Percentiles rank a stretch among this genome's conserved stretches.
phyloP scores from a whole-genome alignment of 352 stramenopile species.

The Elongisporangium prolatum region DNA sequence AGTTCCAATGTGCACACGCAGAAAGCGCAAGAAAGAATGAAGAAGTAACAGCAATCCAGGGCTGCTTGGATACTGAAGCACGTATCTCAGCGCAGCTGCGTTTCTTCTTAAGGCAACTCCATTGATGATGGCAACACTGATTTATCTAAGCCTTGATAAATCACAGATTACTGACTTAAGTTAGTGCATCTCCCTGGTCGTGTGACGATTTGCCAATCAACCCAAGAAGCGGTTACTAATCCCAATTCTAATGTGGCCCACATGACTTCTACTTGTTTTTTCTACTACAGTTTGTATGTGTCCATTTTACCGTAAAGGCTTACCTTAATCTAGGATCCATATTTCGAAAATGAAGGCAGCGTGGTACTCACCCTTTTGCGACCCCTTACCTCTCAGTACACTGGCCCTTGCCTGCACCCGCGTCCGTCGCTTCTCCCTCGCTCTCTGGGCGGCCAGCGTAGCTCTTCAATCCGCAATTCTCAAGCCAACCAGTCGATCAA shows the following conservation, averaged over 20 bases:
- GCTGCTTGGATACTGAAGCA: neutral
- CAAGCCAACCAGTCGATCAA: slow-evolving; percentile 6
- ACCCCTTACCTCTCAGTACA: neutral
- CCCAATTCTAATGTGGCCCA: neutral
- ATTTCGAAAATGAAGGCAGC: neutral
- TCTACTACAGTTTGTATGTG: too few species aligned
- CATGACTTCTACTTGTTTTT: neutral
- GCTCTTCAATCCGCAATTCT: neutral
- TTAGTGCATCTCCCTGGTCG: neutral
- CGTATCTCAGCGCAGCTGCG: neutral
- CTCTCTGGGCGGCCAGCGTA: neutral
- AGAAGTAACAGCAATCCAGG: neutral
- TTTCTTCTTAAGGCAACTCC: neutral
- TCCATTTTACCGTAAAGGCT: too few species aligned
- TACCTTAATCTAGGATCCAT: neutral
- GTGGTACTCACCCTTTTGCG: neutral
- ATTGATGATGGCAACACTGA: neutral
- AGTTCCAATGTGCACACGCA: neutral
- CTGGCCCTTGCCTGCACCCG: neutral
- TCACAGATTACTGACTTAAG: neutral
- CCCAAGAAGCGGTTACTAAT: neutral
- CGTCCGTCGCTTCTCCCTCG: neutral
- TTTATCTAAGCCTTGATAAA: neutral
- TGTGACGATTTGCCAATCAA: neutral
- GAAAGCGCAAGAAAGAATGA: neutral